These are phyloP conservation scores for Leccinum imitatum DNA, from an alignment of 768 basidiomycete species.

Conservation along the genomic window DNA sequence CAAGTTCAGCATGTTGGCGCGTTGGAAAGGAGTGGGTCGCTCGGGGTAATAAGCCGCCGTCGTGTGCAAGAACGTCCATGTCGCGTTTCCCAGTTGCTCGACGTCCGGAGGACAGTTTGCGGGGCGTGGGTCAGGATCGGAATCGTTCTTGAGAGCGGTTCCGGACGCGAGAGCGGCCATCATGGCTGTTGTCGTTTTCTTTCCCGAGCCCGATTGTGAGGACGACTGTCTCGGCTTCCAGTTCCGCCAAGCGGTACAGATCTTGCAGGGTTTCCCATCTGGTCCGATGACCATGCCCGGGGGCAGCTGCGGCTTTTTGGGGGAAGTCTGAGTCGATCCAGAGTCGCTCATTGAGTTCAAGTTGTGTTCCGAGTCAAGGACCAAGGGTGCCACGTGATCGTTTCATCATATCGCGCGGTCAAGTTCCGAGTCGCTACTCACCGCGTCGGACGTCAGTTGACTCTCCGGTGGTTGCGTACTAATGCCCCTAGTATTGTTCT, in stretches of 20 bases:
- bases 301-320: conserved; percentile 43
- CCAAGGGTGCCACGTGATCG: conserved; percentile 18
- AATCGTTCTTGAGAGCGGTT: conserved; percentile 25
- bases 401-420: conserved; percentile 1
- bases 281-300: conserved; percentile 88
- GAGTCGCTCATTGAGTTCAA: conserved; percentile 11
- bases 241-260: conserved; percentile 77
- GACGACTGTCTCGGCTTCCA: conserved; percentile 52
- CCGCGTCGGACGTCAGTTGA: background rate
- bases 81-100: conserved; percentile 85
- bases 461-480: background rate
- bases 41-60: conserved; percentile 95
- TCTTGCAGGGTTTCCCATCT: conserved; percentile 94
- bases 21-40: conserved; percentile 70
- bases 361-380: background rate
- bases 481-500: background rate
- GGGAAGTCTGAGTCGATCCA: conserved; percentile 3
- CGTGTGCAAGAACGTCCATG: conserved; percentile 96
- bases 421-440: no score
- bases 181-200: conserved; percentile 33
- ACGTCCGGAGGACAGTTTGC: conserved; percentile 87
- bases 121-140: conserved; percentile 42
- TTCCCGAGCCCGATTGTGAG: conserved; percentile 27
- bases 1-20: conserved; percentile 80
- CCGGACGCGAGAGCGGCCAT: conserved; percentile 36